Evolutionary conservation across 768 basidiomycete species (phyloP).

Genomic region (Udeniomyces megalosporus): DNA sequence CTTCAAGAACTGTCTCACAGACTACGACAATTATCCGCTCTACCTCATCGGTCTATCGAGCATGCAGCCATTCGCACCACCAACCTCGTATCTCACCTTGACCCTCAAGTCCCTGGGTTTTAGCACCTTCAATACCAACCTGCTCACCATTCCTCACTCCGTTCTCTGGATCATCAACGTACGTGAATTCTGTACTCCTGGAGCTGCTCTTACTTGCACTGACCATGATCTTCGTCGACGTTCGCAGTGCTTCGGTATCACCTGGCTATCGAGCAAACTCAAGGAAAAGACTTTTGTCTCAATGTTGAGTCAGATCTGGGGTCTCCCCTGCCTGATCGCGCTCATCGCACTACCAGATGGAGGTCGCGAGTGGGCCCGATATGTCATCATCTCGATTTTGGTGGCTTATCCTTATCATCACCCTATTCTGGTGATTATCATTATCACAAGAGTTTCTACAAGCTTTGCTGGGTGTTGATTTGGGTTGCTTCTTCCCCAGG

Average conservation of each 20-base stretch:
- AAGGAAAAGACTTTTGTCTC: neutral
- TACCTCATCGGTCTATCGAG: slow-evolving; percentile 32
- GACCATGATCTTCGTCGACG: no score
- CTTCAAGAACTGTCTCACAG: slow-evolving; percentile 40
- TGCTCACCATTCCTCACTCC: slow-evolving; percentile 46
- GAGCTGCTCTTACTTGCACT: no score
- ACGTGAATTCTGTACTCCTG: no score
- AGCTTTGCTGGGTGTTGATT: no score
- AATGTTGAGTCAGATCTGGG: slow-evolving; percentile 33
- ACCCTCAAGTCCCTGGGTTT: slow-evolving; percentile 46
- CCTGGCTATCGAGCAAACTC: neutral
- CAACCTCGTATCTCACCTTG: slow-evolving; percentile 47
- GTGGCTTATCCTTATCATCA: slow-evolving; percentile 38
- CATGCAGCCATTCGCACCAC: slow-evolving; percentile 37
- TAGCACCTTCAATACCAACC: slow-evolving; percentile 45
- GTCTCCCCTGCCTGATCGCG: slow-evolving; percentile 44
- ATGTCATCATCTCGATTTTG: slow-evolving; percentile 24
- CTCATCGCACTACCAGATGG: slow-evolving; percentile 35
- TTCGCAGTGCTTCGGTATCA: neutral
- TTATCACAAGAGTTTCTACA: no score
- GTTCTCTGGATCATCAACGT: slow-evolving; percentile 36
- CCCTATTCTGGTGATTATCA: slow-evolving; percentile 21
- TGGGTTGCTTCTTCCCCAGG: no score
- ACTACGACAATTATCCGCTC: slow-evolving; percentile 52
- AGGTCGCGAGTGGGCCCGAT: slow-evolving; percentile 19